A percentile compares a stretch with the other conserved stretches of the same genome.
Evolutionary conservation across 2,329 filamentous ascomycete species (phyloP).

Genomic region (Nemania serpens): DNA sequence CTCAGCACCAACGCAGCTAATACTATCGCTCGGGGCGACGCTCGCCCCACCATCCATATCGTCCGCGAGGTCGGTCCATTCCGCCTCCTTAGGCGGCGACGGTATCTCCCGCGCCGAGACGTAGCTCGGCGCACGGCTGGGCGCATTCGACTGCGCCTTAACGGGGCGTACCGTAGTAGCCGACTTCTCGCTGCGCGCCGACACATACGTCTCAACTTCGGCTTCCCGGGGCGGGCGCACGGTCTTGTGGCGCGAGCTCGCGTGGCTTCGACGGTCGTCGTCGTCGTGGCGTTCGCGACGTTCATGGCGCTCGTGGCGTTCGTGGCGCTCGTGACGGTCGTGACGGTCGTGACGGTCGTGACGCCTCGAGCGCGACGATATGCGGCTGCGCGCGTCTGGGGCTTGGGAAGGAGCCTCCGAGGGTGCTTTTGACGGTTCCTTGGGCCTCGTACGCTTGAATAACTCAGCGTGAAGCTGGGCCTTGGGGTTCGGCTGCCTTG

Average conservation of each 20-base stretch:
- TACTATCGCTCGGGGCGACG: conserved; percentile 64
- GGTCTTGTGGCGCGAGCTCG: conserved; percentile 30
- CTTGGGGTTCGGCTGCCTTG: conserved; percentile 2
- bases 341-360: not conserved
- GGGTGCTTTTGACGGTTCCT: not conserved
- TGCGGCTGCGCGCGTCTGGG: conserved; percentile 21
- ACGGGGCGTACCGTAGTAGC: conserved; percentile 42
- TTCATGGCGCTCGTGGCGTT: not conserved
- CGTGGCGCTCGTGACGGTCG: conserved; percentile 3
- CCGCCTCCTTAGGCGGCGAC: conserved; percentile 46
- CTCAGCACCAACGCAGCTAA: conserved; percentile 60
- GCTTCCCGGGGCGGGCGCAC: conserved; percentile 34
- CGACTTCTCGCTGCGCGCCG: conserved; percentile 48
- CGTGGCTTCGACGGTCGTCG: conserved; percentile 31
- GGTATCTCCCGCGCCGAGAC: conserved; percentile 44
- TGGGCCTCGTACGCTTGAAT: conserved; percentile 11
- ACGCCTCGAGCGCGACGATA: conserved; percentile 1
- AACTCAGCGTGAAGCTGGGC: conserved; percentile 18
- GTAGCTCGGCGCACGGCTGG: conserved; percentile 35
- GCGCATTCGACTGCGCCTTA: conserved; percentile 25
- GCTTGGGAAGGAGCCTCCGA: conserved; percentile 7
- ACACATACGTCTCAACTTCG: conserved; percentile 52
- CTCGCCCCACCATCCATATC: conserved; percentile 51
- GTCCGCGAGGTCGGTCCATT: conserved; percentile 36
- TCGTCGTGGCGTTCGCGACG: conserved; percentile 2